Conservation (phyloP, 2,329 filamentous ascomycete species). For the Aspergillus japonicus region DNA sequence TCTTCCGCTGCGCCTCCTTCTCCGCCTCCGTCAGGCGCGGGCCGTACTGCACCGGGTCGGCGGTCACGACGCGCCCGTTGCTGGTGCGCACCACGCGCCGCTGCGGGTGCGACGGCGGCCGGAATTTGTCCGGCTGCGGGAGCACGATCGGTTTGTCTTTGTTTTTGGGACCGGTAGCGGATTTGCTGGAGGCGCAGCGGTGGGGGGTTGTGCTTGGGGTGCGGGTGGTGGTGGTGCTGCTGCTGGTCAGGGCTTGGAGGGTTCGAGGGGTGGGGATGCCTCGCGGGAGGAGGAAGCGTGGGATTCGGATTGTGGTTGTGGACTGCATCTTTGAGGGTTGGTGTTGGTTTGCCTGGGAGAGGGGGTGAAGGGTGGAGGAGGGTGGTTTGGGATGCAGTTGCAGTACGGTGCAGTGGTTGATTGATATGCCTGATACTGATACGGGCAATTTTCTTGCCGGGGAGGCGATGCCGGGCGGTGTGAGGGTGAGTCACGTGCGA, state of each 20-base stretch:
- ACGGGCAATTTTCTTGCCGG: too few species aligned
- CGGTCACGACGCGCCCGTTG: conserved; percentile 23
- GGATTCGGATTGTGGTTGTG: conserved; percentile 60
- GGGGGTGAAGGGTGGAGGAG: not conserved
- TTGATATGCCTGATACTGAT: too few species aligned
- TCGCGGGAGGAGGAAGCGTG: conserved; percentile 67
- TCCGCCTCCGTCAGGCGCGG: conserved; percentile 68
- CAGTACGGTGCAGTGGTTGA: too few species aligned
- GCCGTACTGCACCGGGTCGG: conserved; percentile 67
- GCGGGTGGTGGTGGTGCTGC: conserved; percentile 8
- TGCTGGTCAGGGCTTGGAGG: conserved; percentile 29
- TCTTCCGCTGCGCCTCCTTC: conserved; percentile 62
- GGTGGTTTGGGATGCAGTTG: too few species aligned
- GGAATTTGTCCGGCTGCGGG: conserved; percentile 84
- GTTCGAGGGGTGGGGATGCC: conserved; percentile 39
- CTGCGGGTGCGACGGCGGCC: conserved; percentile 83
- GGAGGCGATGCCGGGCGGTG: too few species aligned
- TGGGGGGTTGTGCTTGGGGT: conserved; percentile 17
- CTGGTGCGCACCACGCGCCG: conserved; percentile 58
- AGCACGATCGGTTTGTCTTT: conserved; percentile 65
- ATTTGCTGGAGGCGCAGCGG: conserved; percentile 25
- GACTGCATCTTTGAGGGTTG: conserved; percentile 19
- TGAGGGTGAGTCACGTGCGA: too few species aligned
- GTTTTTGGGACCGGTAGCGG: conserved; percentile 12
- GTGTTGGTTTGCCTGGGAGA: conserved; percentile 8